Percentiles rank a stretch among this genome's conserved stretches.
Evolutionary conservation across 2,329 filamentous ascomycete genomes (phyloP).

Genomic region (Botrytis fabae): DNA sequence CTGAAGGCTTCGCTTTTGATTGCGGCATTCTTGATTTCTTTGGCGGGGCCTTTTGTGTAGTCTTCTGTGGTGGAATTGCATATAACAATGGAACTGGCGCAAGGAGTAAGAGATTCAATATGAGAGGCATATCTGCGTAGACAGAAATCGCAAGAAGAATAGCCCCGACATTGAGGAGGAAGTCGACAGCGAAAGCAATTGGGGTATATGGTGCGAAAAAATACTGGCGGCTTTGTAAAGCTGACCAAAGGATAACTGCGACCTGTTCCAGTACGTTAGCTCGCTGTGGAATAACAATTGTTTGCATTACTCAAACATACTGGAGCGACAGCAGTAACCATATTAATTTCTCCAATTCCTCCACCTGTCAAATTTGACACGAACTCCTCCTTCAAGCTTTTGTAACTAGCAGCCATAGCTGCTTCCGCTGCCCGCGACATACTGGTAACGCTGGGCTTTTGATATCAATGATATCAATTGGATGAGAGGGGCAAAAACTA

Average conservation of each 20-base stretch:
- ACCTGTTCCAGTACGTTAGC: constrained; percentile 53
- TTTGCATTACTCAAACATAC: constrained; percentile 54
- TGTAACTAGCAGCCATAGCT: constrained; percentile 64
- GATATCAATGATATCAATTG: not conserved
- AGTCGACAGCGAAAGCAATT: constrained; percentile 73
- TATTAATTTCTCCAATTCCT: constrained; percentile 80
- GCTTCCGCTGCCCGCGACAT: constrained; percentile 40
- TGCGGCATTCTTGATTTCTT: constrained; percentile 52
- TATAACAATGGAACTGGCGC: constrained; percentile 66
- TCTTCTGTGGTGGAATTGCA: constrained; percentile 45
- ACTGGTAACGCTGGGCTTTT: not conserved
- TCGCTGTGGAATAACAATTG: constrained; percentile 17
- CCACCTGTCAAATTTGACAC: constrained; percentile 90
- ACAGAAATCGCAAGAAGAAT: constrained; percentile 84
- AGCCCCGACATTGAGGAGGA: constrained; percentile 79
- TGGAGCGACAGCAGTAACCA: constrained; percentile 79
- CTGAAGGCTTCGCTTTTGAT: constrained; percentile 43
- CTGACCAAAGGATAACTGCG: constrained; percentile 82
- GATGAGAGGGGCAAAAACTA: not conserved
- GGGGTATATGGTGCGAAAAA: constrained; percentile 78
- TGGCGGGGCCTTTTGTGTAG: constrained; percentile 35
- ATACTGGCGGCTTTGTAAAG: constrained; percentile 77
- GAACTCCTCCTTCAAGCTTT: constrained; percentile 90
- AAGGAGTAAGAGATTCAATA: constrained; percentile 73
- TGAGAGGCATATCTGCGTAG: constrained; percentile 72